Evolutionary conservation across 139 green algal genomes (phyloP).

Genomic region (Nannochloris sp.): DNA sequence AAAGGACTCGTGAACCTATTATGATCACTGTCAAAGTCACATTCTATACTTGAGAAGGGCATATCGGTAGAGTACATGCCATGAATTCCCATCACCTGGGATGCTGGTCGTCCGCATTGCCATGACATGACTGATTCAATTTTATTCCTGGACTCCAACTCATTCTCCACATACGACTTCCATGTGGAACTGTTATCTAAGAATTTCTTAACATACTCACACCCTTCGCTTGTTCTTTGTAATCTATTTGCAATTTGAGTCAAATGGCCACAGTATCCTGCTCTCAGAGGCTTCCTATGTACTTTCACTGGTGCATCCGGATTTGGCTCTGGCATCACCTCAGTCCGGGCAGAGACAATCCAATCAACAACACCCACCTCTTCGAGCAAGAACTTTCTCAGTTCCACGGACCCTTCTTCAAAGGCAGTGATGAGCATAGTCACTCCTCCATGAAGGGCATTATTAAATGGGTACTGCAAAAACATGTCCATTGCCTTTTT

Average conservation of each 20-base stretch:
- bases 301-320: conserved; percentile 16
- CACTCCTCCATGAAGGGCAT: conserved; percentile 73
- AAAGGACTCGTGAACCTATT: too few relatives aligned
- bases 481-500: conserved; percentile 62
- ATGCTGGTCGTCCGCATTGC: conserved; percentile 29
- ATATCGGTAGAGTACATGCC: neutral
- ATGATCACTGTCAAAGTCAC: too few relatives aligned
- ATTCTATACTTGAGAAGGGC: neutral
- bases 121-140: conserved; percentile 21
- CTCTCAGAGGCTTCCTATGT: conserved; percentile 38
- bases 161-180: neutral
- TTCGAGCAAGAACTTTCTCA: conserved; percentile 58
- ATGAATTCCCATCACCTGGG: neutral
- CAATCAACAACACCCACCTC: conserved; percentile 53
- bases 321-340: conserved; percentile 33
- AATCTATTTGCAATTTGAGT: conserved; percentile 54
- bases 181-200: neutral
- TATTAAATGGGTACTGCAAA: conserved; percentile 80
- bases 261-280: conserved; percentile 77
- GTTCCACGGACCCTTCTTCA: conserved; percentile 16
- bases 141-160: conserved; percentile 22
- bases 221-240: neutral
- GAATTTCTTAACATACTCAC: neutral
- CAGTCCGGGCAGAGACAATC: conserved; percentile 44
- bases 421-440: conserved; percentile 44